Conservation (phyloP, 1,139 yeast genomes). For the Kazachstania sp. region DNA sequence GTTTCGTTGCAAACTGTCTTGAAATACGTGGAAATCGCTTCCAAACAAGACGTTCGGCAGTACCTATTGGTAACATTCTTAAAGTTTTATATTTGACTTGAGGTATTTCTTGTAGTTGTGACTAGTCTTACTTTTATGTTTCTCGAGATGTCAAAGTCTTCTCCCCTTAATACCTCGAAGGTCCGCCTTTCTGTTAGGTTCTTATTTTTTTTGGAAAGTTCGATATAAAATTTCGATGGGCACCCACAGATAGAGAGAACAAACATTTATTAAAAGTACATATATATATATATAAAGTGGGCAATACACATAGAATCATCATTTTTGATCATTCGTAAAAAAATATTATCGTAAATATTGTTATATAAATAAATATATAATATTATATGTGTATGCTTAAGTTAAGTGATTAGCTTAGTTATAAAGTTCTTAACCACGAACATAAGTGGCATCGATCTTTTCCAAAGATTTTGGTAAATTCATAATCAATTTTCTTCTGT, state of each 20-base stretch:
- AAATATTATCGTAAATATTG: neutral
- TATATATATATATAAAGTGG: neutral
- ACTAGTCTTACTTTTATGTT: too few species aligned
- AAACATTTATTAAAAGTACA: neutral
- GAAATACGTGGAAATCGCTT: neutral
- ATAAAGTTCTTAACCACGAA: constrained; percentile 26
- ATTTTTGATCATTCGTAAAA: neutral
- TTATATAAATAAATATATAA: neutral
- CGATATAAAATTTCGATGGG: too few species aligned
- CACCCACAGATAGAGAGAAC: too few species aligned
- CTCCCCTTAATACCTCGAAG: too few species aligned
- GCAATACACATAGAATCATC: neutral
- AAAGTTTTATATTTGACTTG: neutral
- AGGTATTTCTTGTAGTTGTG: neutral
- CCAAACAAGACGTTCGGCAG: neutral
- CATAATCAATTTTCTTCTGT: constrained; percentile 72
- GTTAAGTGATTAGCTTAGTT: neutral
- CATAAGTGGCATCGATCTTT: constrained; percentile 87
- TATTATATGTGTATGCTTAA: neutral
- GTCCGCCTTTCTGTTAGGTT: too few species aligned
- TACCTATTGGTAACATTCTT: neutral
- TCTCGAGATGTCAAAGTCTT: too few species aligned
- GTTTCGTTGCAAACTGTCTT: constrained; percentile 1
- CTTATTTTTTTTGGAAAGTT: too few species aligned
- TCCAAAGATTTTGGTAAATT: constrained; percentile 56